Percentiles rank a stretch among this genome's conserved stretches.
Evolutionary conservation across 306 rosid species (phyloP).

Genomic region (Trichosanthes cucumerina): DNA sequence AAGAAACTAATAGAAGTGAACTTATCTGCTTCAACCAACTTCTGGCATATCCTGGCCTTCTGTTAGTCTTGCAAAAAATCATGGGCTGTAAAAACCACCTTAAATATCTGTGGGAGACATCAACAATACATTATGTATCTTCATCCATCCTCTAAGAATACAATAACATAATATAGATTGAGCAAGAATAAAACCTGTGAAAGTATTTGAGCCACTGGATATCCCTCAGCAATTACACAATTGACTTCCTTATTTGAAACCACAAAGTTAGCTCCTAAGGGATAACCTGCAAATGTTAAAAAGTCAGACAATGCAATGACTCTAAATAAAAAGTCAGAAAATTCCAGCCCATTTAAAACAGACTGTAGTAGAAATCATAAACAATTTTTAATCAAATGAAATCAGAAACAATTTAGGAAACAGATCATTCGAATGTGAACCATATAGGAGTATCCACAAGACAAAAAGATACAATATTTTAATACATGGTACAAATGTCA

Average conservation of each 20-base stretch:
- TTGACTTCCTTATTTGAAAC: constrained; percentile 74
- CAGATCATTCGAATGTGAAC: too few relatives aligned
- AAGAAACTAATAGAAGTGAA: constrained; percentile 19
- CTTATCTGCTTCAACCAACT: constrained; percentile 81
- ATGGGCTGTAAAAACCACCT: constrained; percentile 49
- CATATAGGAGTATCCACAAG: too few relatives aligned
- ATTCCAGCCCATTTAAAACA: too few relatives aligned
- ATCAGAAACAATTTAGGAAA: too few relatives aligned
- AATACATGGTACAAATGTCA: too few relatives aligned
- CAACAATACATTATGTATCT: background rate
- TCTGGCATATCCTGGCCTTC: constrained; percentile 70
- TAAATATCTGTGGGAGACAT: constrained; percentile 42
- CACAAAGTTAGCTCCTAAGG: constrained; percentile 26
- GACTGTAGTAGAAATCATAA: too few relatives aligned
- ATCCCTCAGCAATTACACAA: constrained; percentile 76
- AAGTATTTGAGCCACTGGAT: constrained; percentile 73
- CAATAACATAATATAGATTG: background rate
- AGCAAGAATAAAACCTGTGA: constrained; percentile 40
- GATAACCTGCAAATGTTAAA: constrained; percentile 38
- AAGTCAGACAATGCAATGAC: constrained; percentile 15
- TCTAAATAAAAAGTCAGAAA: constrained; percentile 16
- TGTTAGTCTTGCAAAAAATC: constrained; percentile 68
- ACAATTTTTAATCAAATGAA: too few relatives aligned
- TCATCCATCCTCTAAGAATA: background rate
- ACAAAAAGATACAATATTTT: too few relatives aligned